These are phyloP conservation scores for Coelastrella sp. DNA, from an alignment of 139 green algal species.

Conservation along the genomic window DNA sequence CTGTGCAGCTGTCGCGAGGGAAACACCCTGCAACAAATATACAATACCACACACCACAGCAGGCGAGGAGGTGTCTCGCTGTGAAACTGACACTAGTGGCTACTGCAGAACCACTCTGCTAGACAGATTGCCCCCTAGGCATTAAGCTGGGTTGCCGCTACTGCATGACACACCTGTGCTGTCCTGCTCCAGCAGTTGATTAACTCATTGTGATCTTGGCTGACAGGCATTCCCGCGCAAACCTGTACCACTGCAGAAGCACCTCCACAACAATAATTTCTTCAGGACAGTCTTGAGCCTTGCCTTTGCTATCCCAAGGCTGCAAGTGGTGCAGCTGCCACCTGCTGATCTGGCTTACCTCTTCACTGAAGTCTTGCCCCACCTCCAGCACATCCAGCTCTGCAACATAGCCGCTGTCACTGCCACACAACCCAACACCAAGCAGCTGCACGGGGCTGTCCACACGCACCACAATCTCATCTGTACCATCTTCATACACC, in stretches of 20 bases:
- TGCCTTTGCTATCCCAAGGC: neutral
- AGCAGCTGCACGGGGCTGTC: conserved; percentile 75
- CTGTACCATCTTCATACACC: conserved; percentile 83
- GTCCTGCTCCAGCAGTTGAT: no score
- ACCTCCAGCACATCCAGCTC: conserved; percentile 77
- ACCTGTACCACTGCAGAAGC: no score
- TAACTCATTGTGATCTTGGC: no score
- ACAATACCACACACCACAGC: neutral
- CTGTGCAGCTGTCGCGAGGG: conserved; percentile 50
- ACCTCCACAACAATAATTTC: no score
- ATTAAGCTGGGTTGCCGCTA: no score
- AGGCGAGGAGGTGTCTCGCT: no score
- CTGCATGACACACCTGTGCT: no score
- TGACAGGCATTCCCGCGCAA: no score
- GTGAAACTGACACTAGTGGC: no score
- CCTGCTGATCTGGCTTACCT: neutral
- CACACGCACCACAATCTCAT: conserved; percentile 79
- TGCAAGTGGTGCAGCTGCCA: neutral
- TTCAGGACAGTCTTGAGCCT: no score
- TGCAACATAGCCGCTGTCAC: conserved; percentile 63
- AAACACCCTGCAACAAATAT: conserved; percentile 46
- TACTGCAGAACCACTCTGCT: no score
- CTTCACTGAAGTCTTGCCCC: conserved; percentile 36
- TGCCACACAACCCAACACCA: conserved; percentile 76
- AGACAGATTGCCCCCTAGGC: no score